These are phyloP conservation scores for Pyrus communis DNA, from an alignment of 306 rosid genomes.

Conservation along the genomic window DNA sequence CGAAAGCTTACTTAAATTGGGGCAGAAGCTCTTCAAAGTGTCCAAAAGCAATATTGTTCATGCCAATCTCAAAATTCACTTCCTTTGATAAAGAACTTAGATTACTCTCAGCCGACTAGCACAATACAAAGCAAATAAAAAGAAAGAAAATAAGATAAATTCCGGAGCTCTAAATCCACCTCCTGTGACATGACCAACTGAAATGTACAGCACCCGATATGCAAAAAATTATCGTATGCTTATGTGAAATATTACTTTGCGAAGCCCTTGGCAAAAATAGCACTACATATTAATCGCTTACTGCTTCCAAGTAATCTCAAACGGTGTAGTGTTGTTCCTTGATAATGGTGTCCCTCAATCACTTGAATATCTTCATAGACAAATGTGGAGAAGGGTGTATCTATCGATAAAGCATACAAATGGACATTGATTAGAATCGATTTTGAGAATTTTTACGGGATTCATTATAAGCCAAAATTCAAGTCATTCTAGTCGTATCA, in stretches of 20 bases:
- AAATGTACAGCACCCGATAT: background rate
- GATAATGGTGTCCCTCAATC: constrained; percentile 51
- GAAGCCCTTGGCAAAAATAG: background rate
- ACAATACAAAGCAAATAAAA: background rate
- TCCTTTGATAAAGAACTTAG: constrained; percentile 36
- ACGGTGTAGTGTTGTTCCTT: constrained; percentile 66
- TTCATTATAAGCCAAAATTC: no score
- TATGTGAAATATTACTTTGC: no score
- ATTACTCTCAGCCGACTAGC: constrained; percentile 9
- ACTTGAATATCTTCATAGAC: constrained; percentile 44
- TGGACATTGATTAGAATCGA: background rate
- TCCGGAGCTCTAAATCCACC: constrained; percentile 40
- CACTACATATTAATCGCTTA: constrained; percentile 16
- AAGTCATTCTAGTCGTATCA: no score
- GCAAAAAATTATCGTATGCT: background rate
- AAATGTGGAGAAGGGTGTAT: constrained; percentile 52
- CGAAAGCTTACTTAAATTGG: constrained; percentile 51
- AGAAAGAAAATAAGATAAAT: background rate
- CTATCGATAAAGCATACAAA: constrained; percentile 20
- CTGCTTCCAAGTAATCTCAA: constrained; percentile 71
- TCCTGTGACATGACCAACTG: constrained; percentile 33
- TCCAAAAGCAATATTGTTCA: constrained; percentile 49
- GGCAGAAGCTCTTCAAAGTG: constrained; percentile 64
- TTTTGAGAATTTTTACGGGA: no score
- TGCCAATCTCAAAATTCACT: constrained; percentile 74